These are phyloP conservation scores for Populus deltoides DNA, from an alignment of 345 rosid genomes.

Conservation along the genomic window DNA sequence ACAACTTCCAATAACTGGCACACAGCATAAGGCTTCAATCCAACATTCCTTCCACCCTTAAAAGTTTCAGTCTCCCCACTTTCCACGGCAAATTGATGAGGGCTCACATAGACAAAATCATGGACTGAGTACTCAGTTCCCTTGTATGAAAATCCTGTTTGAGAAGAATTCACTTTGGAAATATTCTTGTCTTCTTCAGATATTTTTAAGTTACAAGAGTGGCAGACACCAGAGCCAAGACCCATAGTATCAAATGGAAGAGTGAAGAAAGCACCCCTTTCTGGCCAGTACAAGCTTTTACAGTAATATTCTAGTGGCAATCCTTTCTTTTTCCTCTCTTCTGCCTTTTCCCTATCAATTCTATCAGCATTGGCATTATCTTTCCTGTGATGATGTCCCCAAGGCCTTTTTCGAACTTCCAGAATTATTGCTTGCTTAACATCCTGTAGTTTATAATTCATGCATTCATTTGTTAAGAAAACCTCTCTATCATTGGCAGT, in stretches of 20 bases:
- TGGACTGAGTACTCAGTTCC: conserved; percentile 22
- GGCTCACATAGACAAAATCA: conserved; percentile 27
- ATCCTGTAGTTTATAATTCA: conserved; percentile 18
- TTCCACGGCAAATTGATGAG: conserved; percentile 18
- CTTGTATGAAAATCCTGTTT: conserved; percentile 9
- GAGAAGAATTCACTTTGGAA: conserved; percentile 18
- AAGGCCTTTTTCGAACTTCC: conserved; percentile 16
- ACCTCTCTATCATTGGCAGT: conserved; percentile 31
- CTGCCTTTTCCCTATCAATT: conserved; percentile 29
- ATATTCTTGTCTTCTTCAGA: conserved; percentile 16
- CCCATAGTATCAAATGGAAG: conserved; percentile 22
- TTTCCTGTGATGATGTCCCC: conserved; percentile 28
- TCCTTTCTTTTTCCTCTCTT: conserved; percentile 29
- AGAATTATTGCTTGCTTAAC: conserved; percentile 16
- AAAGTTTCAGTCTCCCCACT: conserved; percentile 18
- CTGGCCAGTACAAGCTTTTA: conserved; percentile 33
- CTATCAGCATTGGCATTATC: conserved; percentile 10
- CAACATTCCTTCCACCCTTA: conserved; percentile 33
- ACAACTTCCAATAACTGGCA: conserved; percentile 26
- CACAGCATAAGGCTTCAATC: conserved; percentile 22
- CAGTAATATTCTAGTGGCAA: conserved; percentile 30
- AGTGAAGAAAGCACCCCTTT: conserved; percentile 31
- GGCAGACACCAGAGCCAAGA: conserved; percentile 28
- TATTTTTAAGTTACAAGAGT: conserved; percentile 19
- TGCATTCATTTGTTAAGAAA: conserved; percentile 29